Conservation (phyloP, 176 grass and related monocot genomes). For the Aegilops bicornis region DNA sequence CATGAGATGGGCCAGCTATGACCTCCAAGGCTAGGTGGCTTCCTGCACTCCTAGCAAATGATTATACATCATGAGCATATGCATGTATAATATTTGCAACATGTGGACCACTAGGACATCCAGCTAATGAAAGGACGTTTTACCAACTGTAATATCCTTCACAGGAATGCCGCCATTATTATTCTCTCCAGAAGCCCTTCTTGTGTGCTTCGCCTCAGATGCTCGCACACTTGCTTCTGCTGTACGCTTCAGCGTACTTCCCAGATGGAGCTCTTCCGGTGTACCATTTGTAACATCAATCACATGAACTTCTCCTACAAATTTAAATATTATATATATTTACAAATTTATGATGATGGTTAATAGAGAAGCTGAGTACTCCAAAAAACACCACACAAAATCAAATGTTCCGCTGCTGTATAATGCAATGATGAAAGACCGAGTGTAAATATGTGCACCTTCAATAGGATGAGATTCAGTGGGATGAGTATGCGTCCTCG, state of each 20-base stretch:
- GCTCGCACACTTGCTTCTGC: constrained; percentile 22
- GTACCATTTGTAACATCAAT: constrained; percentile 52
- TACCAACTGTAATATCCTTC: constrained; percentile 54
- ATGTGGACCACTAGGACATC: constrained; percentile 4
- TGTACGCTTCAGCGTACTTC: constrained; percentile 41
- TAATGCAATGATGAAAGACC: background rate
- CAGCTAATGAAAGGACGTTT: constrained; percentile 7
- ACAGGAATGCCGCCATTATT: constrained; percentile 25
- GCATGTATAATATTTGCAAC: constrained; percentile 24
- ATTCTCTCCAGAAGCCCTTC: constrained; percentile 29
- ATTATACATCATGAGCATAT: constrained; percentile 40
- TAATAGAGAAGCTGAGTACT: background rate
- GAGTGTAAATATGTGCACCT: constrained; percentile 31
- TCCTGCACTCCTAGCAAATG: constrained; percentile 56
- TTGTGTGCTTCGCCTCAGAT: constrained; percentile 29
- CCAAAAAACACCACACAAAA: background rate
- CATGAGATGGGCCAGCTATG: constrained; percentile 61
- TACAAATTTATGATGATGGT: constrained; percentile 9
- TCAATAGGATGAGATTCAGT: constrained; percentile 36
- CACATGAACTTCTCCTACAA: constrained; percentile 52
- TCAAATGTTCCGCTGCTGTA: background rate
- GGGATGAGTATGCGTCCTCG: constrained; percentile 35
- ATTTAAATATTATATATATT: constrained; percentile 18
- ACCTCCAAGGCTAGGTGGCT: constrained; percentile 63
- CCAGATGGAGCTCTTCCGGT: constrained; percentile 36